phyloP scores from a whole-genome alignment of 2,329 filamentous ascomycete genomes.

The Ilyonectria robusta region DNA sequence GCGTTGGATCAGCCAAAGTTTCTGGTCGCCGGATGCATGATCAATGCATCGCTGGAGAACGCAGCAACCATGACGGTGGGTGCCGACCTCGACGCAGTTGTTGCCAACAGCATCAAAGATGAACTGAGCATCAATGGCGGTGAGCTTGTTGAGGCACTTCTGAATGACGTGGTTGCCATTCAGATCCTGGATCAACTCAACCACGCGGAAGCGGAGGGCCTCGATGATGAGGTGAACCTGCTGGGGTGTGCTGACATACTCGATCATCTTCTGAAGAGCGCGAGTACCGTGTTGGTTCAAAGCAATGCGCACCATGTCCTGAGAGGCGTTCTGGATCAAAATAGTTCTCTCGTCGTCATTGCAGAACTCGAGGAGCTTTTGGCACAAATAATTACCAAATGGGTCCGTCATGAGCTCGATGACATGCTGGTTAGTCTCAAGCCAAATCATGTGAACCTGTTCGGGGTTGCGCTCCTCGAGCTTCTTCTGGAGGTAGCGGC shows the following conservation, averaged over 20 bases:
- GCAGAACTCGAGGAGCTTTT: constrained; percentile 96
- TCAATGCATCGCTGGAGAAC: constrained; percentile 98
- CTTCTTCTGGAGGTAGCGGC: constrained; percentile 96
- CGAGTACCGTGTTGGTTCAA: constrained; percentile 97
- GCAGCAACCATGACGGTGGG: constrained; percentile 97
- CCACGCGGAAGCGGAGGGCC: constrained; percentile 86
- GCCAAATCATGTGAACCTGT: constrained; percentile 92
- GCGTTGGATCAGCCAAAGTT: constrained; percentile 85
- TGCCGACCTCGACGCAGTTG: constrained; percentile 91
- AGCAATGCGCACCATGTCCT: constrained; percentile 91
- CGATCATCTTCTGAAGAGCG: constrained; percentile 99
- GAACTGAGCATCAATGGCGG: constrained; percentile 88
- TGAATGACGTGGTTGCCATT: constrained; percentile 99
- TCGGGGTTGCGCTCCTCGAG: constrained; percentile 89
- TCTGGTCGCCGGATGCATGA: constrained; percentile 92
- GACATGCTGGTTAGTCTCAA: constrained; percentile 93
- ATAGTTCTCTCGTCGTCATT: constrained; percentile 95
- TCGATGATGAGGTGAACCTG: constrained; percentile 92
- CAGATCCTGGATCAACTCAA: constrained; percentile 95
- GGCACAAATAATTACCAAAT: constrained; percentile 99
- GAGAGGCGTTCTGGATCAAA: constrained; percentile 90
- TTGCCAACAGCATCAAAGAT: constrained; percentile 95
- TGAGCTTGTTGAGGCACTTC: constrained; percentile 97
- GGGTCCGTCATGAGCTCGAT: constrained; percentile 99
- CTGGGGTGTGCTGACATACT: constrained; percentile 88